Conservation (phyloP, 805 yeast genomes). For the Ogataea parapolymorpha region DNA sequence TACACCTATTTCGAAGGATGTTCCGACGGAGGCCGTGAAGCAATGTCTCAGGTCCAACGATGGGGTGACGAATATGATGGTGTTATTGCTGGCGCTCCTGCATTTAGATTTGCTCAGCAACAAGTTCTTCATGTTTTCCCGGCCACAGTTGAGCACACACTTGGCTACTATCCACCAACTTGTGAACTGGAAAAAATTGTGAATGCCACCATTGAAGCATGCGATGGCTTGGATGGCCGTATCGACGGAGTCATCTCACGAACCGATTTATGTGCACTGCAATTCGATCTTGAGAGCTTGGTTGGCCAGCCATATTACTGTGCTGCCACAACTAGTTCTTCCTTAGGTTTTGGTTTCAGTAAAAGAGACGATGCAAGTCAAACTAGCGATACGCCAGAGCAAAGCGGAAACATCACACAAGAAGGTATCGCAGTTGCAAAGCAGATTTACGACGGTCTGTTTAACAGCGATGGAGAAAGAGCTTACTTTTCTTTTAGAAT, state of each 20-base stretch:
- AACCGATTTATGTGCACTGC: constrained; percentile 6
- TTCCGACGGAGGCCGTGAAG: constrained; percentile 11
- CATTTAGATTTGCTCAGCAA: constrained; percentile 9
- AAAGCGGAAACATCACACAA: constrained; percentile 4
- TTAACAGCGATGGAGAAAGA: constrained; percentile 6
- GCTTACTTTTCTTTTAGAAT: constrained; percentile 5
- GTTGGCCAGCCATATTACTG: constrained; percentile 9
- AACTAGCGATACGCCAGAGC: constrained; percentile 2
- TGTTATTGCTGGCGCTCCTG: constrained; percentile 10
- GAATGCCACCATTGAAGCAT: constrained; percentile 7
- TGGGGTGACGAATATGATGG: constrained; percentile 10
- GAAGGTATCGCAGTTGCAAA: constrained; percentile 7
- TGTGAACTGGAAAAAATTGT: constrained; percentile 7
- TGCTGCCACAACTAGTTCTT: not conserved
- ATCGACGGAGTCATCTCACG: constrained; percentile 10
- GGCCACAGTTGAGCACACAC: constrained; percentile 6
- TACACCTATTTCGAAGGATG: constrained; percentile 10
- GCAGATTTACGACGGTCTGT: constrained; percentile 3
- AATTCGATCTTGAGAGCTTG: constrained; percentile 3
- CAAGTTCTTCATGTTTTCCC: constrained; percentile 9
- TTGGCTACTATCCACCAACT: constrained; percentile 7
- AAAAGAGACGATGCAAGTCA: constrained; percentile 1
- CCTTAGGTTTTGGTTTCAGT: constrained; percentile 2
- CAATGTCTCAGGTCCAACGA: constrained; percentile 10
- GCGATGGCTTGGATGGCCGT: constrained; percentile 11